A percentile compares a stretch with the other conserved stretches of the same genome.
Evolutionary conservation across 768 basidiomycete species (phyloP).

Genomic region (Cyathus striatus): DNA sequence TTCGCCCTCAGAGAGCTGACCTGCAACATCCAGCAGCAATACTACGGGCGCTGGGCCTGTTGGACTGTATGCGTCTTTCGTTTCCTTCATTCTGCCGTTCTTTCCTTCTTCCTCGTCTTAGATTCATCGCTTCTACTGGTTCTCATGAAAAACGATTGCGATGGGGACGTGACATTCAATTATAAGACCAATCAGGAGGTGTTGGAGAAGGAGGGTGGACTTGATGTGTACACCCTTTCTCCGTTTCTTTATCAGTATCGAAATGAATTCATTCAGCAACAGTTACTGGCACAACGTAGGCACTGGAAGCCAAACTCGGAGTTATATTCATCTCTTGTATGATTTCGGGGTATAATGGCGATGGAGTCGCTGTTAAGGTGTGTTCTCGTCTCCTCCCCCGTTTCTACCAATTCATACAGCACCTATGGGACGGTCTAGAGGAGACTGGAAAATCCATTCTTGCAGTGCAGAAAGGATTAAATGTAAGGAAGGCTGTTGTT

Average conservation of each 20-base stretch:
- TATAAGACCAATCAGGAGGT: constrained; percentile 60
- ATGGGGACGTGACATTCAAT: constrained; percentile 68
- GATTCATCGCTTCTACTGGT: constrained; percentile 69
- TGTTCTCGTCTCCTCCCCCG: too few relatives aligned
- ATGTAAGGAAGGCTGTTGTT: constrained; percentile 28
- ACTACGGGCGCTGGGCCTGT: constrained; percentile 45
- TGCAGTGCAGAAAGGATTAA: constrained; percentile 26
- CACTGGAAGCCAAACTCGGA: constrained; percentile 38
- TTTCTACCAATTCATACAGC: constrained; percentile 41
- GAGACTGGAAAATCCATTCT: constrained; percentile 27
- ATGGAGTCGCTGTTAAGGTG: constrained; percentile 20
- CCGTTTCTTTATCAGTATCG: background rate
- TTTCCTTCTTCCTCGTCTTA: too few relatives aligned
- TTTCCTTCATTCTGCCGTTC: background rate
- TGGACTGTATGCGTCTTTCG: constrained; percentile 51
- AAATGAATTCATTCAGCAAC: background rate
- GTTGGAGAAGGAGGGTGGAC: constrained; percentile 47
- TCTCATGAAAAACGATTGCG: constrained; percentile 69
- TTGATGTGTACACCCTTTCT: constrained; percentile 30
- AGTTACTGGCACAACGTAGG: constrained; percentile 60
- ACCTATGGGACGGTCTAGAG: constrained; percentile 38
- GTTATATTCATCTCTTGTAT: constrained; percentile 49
- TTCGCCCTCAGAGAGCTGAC: too few relatives aligned
- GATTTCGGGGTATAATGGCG: constrained; percentile 31
- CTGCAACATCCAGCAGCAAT: too few relatives aligned